These are phyloP conservation scores for Crithidia bombi DNA, from an alignment of 208 protist species.

Conservation along the genomic window DNA sequence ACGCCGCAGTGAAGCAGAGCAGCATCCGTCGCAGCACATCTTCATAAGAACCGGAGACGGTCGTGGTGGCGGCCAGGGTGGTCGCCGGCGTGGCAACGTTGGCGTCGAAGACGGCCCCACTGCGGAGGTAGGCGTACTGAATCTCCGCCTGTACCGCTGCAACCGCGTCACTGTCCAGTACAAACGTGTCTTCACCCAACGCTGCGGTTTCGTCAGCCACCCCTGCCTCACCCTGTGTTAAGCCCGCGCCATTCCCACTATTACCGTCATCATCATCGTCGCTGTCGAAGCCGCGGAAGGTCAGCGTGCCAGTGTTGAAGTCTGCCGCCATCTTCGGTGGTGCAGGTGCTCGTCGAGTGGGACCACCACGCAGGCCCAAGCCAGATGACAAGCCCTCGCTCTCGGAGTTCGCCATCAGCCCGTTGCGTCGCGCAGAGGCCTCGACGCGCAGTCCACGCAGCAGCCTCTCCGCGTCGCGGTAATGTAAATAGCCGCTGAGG, in stretches of 20 bases:
- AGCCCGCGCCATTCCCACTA: background rate
- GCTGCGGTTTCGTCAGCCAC: background rate
- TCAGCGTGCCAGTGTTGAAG: slow-evolving; percentile 77
- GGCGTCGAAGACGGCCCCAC: background rate
- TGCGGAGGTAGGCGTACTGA: slow-evolving; percentile 30
- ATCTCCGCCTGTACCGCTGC: slow-evolving; percentile 39
- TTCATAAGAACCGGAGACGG: slow-evolving; percentile 10
- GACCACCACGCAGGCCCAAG: background rate
- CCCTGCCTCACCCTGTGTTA: background rate
- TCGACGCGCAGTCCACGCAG: slow-evolving; percentile 34
- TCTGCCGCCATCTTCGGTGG: slow-evolving; percentile 56
- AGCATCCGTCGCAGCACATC: slow-evolving; percentile 34
- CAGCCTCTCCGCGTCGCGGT: slow-evolving; percentile 49
- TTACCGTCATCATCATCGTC: slow-evolving; percentile 48
- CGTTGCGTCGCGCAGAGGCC: slow-evolving; percentile 13
- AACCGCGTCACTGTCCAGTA: slow-evolving; percentile 26
- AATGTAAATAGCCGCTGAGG: slow-evolving; percentile 56
- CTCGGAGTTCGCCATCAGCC: background rate
- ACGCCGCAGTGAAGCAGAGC: slow-evolving; percentile 24
- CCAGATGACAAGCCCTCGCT: background rate
- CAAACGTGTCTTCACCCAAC: background rate
- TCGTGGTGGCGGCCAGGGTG: background rate
- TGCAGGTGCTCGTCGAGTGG: background rate
- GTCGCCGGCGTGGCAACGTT: background rate
- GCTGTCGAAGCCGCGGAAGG: slow-evolving; percentile 66